Base-by-base conservation (phyloP, 2,329 filamentous ascomycete genomes). In the Xylariales sp. region DNA sequence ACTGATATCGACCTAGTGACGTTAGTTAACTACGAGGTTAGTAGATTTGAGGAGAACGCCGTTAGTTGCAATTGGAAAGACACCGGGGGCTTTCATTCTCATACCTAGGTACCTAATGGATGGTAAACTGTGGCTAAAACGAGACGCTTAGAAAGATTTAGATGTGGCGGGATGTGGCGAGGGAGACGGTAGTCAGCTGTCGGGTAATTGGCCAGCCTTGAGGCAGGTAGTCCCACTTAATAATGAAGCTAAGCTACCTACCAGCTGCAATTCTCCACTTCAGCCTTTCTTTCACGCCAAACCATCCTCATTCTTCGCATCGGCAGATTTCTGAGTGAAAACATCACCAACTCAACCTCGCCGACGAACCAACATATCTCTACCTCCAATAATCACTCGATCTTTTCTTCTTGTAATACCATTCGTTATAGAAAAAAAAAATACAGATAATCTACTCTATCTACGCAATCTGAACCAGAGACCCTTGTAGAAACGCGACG, bases 281-380 rank as follows among this genome's bases (percentile, higher is more conserved):
- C 60, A 64, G 60, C 60, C 64, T 67, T 64, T 64, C 67, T 53
- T 64, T 53, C 43, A 30, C 54, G 43, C 56, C 60, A 58, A 30
- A 46, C 39, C 32, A 58, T 45, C 14, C 32, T 34, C 30, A 36
- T 45, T 60, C 49, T 49, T 46, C 23, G 30, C 10, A 14, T 36
- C 32, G 16, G 8, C 50, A 53, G 50, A n/a, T n/a, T 36, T 36
- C 32, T 36, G n/a, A 18, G 16, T 50, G 16, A 28, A 50, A 30
- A 36, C 3, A 60, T 39, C 36, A 12, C 28, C 39, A 28, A 39
- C 14, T n/a, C 48, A 48, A 34, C n/a, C 32, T 34, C 39, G 8
- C 23, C 50, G n/a, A 36, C 41, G 32, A 23, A 8, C 6, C 6
- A 39, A 41, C 34, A 32, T 53, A 53, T 34, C 14, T 12, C 10